These are phyloP conservation scores for Hericium erinaceus DNA, from an alignment of 768 basidiomycete species.

Conservation along the genomic window DNA sequence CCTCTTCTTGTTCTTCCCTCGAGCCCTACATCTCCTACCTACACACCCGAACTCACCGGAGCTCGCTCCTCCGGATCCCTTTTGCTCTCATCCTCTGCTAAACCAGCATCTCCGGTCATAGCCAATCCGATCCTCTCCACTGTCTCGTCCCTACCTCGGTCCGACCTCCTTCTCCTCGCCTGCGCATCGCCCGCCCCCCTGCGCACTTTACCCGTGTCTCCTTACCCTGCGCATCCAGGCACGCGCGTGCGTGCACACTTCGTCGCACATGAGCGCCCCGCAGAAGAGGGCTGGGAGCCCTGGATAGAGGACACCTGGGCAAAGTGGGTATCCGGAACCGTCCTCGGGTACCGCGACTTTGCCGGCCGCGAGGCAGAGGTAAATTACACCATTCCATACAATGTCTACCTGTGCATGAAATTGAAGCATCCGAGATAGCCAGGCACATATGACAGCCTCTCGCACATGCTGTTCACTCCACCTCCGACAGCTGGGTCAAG, in stretches of 20 bases:
- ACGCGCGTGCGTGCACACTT: conserved; percentile 45
- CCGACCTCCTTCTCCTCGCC: conserved; percentile 44
- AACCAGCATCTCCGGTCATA: conserved; percentile 17
- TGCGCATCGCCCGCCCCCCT: conserved; percentile 17
- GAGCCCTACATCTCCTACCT: conserved; percentile 1
- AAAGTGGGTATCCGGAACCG: conserved; percentile 41
- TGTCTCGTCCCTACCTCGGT: conserved; percentile 47
- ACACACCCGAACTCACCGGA: conserved; percentile 1
- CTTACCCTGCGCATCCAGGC: conserved; percentile 44
- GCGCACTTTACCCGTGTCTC: conserved; percentile 48
- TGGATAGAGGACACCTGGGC: conserved; percentile 47
- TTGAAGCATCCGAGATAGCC: conserved; percentile 27
- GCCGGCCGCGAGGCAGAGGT: conserved; percentile 49
- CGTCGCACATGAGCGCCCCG: conserved; percentile 34
- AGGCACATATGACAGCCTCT: conserved; percentile 60
- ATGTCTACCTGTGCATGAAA: neutral
- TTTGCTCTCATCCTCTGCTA: conserved; percentile 29
- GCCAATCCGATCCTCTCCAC: conserved; percentile 32
- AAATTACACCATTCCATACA: conserved; percentile 8
- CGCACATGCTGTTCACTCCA: conserved; percentile 44
- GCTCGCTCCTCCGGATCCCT: conserved; percentile 29
- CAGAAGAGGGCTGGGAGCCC: conserved; percentile 33
- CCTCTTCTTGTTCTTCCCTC: conserved; percentile 18
- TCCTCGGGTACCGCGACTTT: conserved; percentile 53
- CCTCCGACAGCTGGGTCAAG: conserved; percentile 57